Conservation (phyloP, 2,329 filamentous ascomycete species). For the Aaosphaeria arxii region DNA sequence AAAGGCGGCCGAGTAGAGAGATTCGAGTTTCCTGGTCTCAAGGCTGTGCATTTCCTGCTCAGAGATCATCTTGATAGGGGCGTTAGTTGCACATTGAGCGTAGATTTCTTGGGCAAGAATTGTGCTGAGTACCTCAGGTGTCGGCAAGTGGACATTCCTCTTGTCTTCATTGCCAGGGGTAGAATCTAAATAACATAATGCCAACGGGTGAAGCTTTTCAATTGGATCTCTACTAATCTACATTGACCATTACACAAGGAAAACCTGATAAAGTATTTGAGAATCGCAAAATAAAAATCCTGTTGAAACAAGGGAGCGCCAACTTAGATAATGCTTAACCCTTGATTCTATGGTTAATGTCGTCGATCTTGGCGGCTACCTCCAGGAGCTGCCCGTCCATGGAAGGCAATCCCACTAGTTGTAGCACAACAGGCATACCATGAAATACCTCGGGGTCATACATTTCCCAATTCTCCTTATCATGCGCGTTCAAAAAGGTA, state of each 20-base stretch:
- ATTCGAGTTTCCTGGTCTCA: constrained; percentile 20
- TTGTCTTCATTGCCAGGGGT: constrained; percentile 20
- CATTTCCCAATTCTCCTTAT: background rate
- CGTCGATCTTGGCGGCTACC: too few relatives aligned
- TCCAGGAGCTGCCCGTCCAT: too few relatives aligned
- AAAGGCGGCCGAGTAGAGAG: constrained; percentile 18
- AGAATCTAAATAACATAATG: constrained; percentile 7
- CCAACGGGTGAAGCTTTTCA: too few relatives aligned
- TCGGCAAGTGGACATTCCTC: constrained; percentile 17
- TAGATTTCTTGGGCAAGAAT: constrained; percentile 27
- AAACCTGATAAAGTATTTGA: too few relatives aligned
- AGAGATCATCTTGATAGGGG: constrained; percentile 24
- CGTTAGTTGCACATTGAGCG: constrained; percentile 20
- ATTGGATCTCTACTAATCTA: too few relatives aligned
- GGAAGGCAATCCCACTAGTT: background rate
- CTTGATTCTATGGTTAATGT: too few relatives aligned
- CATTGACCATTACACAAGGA: too few relatives aligned
- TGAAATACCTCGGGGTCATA: background rate
- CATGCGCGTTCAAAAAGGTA: background rate
- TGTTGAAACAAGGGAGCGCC: too few relatives aligned
- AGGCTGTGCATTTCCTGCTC: constrained; percentile 22
- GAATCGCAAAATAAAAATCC: too few relatives aligned
- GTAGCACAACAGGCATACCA: background rate
- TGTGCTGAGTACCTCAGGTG: constrained; percentile 23
- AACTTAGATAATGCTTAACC: too few relatives aligned